Evolutionary conservation across 176 grass and related monocot genomes (phyloP), one percentile per base, ranked within the genome.

Genomic region (Alopecurus myosuroides): DNA sequence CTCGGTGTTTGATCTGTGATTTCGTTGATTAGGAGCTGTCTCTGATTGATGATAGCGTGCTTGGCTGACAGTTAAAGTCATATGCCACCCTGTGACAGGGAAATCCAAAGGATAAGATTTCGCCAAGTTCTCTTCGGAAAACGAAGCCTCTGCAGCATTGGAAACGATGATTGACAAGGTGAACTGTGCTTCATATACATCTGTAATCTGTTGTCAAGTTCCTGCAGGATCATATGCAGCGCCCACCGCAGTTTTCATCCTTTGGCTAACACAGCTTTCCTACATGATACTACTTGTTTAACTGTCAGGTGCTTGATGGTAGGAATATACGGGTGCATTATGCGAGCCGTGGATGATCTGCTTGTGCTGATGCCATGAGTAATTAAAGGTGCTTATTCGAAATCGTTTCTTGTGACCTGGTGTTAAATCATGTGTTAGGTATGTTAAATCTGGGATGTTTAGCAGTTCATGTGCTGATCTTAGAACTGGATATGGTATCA

Each of bases 61-160:
- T 13, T 75, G 12, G 56, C 6, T 63, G 60, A 20, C 86, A 87
- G 84, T 76, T 11, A 94, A 79, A 63, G 92, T 91, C 11, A 84
- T 94, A 87, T 94, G 92, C 62, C 84, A 92, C 77, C 89, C 89
- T 1, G 68, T 19, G 12, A 89, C 67, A 9, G 78, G 84, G 7
- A 85, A 37, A 79, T 91, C 89, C 3, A 89, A 92, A 80, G 87
- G 92, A 49, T 92, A 79, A n/a, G 87, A 85, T 15, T 92, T 92
- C 41, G 68, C 92, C 22, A 81, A 58, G 41, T 92, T 94, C 69
- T 79, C 57, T 48, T 82, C 55, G 4, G 15, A 85, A 31, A 61
- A 19, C 3, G 87, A 76, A 65, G 89, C 92, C n/a, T 62, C 77
- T 1, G 23, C 22, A 29, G 89, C 89, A 28, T 8, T 80, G 58